Evolutionary conservation across 2,329 filamentous ascomycete species (phyloP), one percentile per base, ranked within the genome.

Genomic region (Microdochium nivale): DNA sequence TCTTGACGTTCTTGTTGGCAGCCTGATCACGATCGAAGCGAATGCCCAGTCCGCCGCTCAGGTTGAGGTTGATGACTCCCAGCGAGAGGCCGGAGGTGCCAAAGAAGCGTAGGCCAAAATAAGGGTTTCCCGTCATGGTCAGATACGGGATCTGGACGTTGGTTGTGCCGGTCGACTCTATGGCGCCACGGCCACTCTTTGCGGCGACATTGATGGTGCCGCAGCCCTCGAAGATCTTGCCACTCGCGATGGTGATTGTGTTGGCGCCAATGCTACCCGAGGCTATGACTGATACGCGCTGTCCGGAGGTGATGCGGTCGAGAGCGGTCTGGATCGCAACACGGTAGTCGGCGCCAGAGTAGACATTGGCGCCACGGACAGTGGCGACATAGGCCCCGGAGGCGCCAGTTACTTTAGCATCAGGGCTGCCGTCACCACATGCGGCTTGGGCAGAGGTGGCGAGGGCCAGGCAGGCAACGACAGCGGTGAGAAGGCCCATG

Each of bases 221-320:
- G 60, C 79, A 81, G 30, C 76, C 78, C 56, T 82, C 79, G 48
- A 82, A 80, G 43, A 68, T 81, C 62, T 79, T 79, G 52, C 78
- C 77, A 58, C 72, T 75, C 32, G 60, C 57, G 54, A 81, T 72
- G 24, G 63, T 70, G 59, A 81, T 74, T 33, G 75, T 79, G 57
- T 59, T 70, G n/a, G 74, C 70, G 27, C 77, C 78, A 50, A 81
- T 79, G 44, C 75, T 77, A 3, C 78, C 78, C 0, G 75, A 78
- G 0, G 78, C 77, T 1, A 78, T 72, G 51, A 82, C 73, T 1
- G 75, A 65, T 1, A 81, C 71, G 11, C 78, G 75, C 60, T 81
- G 74, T 8, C 78, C 78, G 49, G 67, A 70, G 56, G 61, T 64
- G 56, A 80, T 73, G 33, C 74, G 69, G 58, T 80, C 76, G 19